Percentiles rank a stretch among this genome's conserved stretches.
phyloP scores from a whole-genome alignment of 2,329 filamentous ascomycete genomes.

The Fusarium nygamai region DNA sequence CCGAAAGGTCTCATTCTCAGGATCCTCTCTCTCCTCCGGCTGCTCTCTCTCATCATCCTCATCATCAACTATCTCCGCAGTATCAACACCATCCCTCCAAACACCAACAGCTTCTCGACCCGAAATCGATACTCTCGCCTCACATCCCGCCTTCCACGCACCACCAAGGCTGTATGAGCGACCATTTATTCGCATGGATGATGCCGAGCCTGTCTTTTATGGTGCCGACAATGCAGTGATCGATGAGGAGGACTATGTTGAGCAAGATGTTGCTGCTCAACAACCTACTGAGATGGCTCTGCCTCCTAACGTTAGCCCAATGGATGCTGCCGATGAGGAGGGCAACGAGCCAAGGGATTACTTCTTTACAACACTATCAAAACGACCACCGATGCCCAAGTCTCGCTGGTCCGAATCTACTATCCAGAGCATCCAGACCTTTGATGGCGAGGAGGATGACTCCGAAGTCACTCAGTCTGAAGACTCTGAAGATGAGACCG shows the following conservation, averaged over 20 bases:
- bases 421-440: conserved; percentile 44
- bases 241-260: conserved; percentile 38
- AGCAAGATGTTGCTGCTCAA: conserved; percentile 42
- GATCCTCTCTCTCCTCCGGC: conserved; percentile 51
- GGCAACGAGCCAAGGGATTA: conserved; percentile 46
- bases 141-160: conserved; percentile 50
- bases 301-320: conserved; percentile 43
- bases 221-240: conserved; percentile 34
- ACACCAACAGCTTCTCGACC: conserved; percentile 40
- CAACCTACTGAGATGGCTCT: conserved; percentile 45
- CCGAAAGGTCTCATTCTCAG: conserved; percentile 55
- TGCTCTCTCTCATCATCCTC: conserved; percentile 50
- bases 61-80: conserved; percentile 43
- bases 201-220: conserved; percentile 44
- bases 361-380: conserved; percentile 46
- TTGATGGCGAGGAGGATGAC: conserved; percentile 40
- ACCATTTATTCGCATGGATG: conserved; percentile 45
- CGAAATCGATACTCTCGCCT: conserved; percentile 48
- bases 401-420: conserved; percentile 58
- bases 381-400: conserved; percentile 46
- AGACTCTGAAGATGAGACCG: conserved; percentile 36
- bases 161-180: conserved; percentile 51
- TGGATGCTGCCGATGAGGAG: conserved; percentile 38
- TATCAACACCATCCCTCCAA: conserved; percentile 30
- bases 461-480: conserved; percentile 36